Conservation (phyloP, 1,284 basidiomycete species). For the Sanghuangporus weigelae region DNA sequence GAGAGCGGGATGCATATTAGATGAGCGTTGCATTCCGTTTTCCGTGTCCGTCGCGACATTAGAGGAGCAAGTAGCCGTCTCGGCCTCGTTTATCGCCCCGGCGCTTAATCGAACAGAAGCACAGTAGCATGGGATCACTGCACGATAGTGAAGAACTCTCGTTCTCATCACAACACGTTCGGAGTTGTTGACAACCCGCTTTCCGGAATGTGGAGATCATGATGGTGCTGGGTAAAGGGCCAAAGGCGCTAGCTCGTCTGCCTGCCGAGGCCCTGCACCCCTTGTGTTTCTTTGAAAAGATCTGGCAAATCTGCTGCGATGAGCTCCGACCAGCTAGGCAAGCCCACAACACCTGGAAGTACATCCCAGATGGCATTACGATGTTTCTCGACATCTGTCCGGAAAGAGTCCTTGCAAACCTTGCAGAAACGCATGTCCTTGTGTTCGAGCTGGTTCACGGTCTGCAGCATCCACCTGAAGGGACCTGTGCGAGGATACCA, state of each 20-base stretch:
- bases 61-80: too few species aligned
- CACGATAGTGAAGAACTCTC: too few species aligned
- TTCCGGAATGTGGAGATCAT: not conserved
- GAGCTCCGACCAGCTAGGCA: constrained; percentile 44
- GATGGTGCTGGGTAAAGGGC: not conserved
- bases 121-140: too few species aligned
- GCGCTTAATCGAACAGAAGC: too few species aligned
- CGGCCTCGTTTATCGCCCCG: too few species aligned
- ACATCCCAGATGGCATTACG: constrained; percentile 43
- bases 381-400: constrained; percentile 34
- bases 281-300: not conserved
- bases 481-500: constrained; percentile 50
- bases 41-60: too few species aligned
- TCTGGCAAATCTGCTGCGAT: constrained; percentile 26
- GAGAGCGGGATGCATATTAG: too few species aligned
- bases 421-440: constrained; percentile 31
- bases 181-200: too few species aligned
- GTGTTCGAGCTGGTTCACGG: constrained; percentile 36
- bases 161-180: too few species aligned
- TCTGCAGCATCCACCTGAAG: constrained; percentile 49
- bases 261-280: not conserved
- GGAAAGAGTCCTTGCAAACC: constrained; percentile 40
- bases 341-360: constrained; percentile 39
- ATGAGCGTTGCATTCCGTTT: too few species aligned
- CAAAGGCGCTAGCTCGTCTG: not conserved